Evolutionary conservation across 1,139 yeast genomes (phyloP), one percentile per base, ranked within the genome.

Genomic region (Debaryomyces subglobosus): DNA sequence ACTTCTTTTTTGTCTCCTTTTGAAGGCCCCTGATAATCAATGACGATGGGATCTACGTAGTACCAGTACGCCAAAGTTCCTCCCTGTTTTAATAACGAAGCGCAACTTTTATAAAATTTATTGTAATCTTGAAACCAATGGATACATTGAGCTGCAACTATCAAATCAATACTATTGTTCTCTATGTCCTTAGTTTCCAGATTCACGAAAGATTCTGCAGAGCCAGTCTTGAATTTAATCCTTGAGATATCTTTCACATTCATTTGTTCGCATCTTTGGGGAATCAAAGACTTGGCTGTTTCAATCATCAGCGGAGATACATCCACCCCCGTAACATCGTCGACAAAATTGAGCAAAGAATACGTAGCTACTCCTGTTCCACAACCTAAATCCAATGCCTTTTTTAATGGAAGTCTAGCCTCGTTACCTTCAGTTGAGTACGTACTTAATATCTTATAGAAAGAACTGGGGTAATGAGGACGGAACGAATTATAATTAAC

Each of bases 381-480:
- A 50, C 78, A 72, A 1, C 78, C 78, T 41, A 72, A 55, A 49
- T 72, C 77, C 47, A 72, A 58, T 2, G 73, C 59, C 13, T 51
- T 54, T 1, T 51, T 46, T 5, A 70, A 50, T 1, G 69, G 68
- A 10, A 58, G 46, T 10, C 49, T 47, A 6, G 42, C 25, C 2
- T 45, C 42, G 8, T 50, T 52, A 9, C 57, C 58, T 34, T 56
- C 53, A 15, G 56, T 49, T 3, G 61, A 57, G 49, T 69, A 75
- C 1, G 63, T 55, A 25, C 54, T 51, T n/a, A 88, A 58, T 12
- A 68, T 58, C 9, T 72, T 57, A 57, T 76, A 86, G 56, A 87
- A 81, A 1, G 73, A 61, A 0, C 65, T 57, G 0, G 91, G 89
- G 57, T 88, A 89, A 2, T 74, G 68, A 0, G 96, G 96, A 47